These are phyloP conservation scores for Cubamyces sp. DNA, from an alignment of 768 basidiomycete species.

Conservation along the genomic window DNA sequence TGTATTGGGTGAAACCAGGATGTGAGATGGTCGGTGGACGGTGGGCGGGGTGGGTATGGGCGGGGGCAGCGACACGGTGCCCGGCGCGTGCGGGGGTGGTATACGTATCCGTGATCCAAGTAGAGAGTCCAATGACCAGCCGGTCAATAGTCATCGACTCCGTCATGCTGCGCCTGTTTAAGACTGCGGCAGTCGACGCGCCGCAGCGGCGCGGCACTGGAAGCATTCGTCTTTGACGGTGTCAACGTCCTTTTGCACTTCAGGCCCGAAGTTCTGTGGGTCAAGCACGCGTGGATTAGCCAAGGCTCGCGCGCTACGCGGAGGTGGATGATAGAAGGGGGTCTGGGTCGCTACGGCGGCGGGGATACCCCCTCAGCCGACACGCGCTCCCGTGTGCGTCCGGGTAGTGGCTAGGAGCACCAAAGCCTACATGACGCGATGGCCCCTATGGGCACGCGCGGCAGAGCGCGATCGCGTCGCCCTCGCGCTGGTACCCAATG, in stretches of 20 bases:
- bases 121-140: neutral
- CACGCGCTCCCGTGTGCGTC: no score
- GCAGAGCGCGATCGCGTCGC: neutral
- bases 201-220: conserved; percentile 65
- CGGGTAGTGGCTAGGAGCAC: neutral
- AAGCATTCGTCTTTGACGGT: conserved; percentile 73
- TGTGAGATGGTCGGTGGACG: neutral
- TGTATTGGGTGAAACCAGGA: neutral
- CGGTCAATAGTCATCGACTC: neutral
- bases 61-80: neutral
- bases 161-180: neutral
- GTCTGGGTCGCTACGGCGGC: neutral
- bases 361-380: neutral
- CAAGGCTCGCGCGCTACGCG: neutral
- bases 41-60: neutral
- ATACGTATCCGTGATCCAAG: conserved; percentile 2
- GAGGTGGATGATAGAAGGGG: neutral
- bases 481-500: neutral
- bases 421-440: neutral
- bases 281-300: neutral
- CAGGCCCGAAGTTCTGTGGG: conserved; percentile 63
- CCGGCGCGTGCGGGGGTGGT: conserved; percentile 1
- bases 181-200: conserved; percentile 32
- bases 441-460: neutral
- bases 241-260: conserved; percentile 72